phyloP scores from a whole-genome alignment of 768 basidiomycete species.

The Paxillus ammoniavirescens region DNA sequence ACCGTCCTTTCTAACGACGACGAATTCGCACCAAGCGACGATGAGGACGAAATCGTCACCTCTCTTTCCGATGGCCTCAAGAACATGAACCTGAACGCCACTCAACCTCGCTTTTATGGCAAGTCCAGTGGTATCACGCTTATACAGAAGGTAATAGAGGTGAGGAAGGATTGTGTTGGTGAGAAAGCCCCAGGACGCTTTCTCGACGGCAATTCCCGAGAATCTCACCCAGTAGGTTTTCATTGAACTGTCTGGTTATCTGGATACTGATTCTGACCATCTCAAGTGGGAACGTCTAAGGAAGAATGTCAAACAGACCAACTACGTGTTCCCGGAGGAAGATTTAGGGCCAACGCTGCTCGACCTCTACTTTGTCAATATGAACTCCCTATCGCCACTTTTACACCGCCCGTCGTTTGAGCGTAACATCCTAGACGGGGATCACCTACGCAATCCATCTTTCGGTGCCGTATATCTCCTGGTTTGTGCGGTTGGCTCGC shows the following conservation, averaged over 20 bases:
- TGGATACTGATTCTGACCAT: too few species aligned
- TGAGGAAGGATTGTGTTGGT: conserved; percentile 58
- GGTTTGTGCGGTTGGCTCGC: conserved; percentile 68
- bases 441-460: conserved; percentile 47
- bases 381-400: conserved; percentile 61
- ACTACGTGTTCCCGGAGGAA: conserved; percentile 46
- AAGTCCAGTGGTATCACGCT: conserved; percentile 44
- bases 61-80: conserved; percentile 25
- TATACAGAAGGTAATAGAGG: conserved; percentile 48
- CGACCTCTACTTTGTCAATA: conserved; percentile 59
- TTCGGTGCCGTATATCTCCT: conserved; percentile 65
- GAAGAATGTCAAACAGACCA: conserved; percentile 13
- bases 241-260: neutral
- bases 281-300: too few species aligned
- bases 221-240: conserved; percentile 28
- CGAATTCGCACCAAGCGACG: conserved; percentile 26
- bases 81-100: conserved; percentile 15
- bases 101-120: conserved; percentile 32
- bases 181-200: conserved; percentile 12
- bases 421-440: conserved; percentile 41
- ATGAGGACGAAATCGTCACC: conserved; percentile 23
- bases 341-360: conserved; percentile 53
- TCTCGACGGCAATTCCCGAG: conserved; percentile 20
- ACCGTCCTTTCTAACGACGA: conserved; percentile 9
- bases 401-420: conserved; percentile 74